Percentiles rank a stretch among this genome's conserved stretches.
Conservation (phyloP, 148 eudicot species). For the Vaccinium myrtillus region DNA sequence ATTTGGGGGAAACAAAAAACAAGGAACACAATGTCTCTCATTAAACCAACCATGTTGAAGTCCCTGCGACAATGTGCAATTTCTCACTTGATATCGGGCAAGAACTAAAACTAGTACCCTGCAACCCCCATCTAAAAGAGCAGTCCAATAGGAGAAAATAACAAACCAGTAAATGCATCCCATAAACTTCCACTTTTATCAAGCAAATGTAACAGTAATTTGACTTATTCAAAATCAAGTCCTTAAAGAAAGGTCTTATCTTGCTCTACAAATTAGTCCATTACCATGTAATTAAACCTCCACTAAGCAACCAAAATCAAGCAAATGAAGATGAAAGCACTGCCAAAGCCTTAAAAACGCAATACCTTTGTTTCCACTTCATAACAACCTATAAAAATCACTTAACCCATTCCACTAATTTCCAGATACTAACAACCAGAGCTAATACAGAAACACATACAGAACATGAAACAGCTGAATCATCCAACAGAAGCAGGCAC, state of each 20-base stretch:
- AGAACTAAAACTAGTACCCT: not conserved
- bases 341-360: not conserved
- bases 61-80: not conserved
- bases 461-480: not conserved
- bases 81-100: not conserved
- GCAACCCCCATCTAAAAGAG: not conserved
- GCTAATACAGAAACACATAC: not conserved
- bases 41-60: not conserved
- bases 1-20: not conserved
- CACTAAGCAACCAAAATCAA: not conserved
- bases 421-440: not conserved
- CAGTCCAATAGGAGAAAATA: constrained; percentile 4
- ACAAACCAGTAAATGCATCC: not conserved
- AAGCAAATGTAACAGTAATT: not conserved
- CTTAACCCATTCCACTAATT: not conserved
- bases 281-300: not conserved
- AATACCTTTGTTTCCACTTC: not conserved
- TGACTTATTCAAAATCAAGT: not conserved
- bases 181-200: not conserved
- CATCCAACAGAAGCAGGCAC: not conserved
- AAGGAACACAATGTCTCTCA: not conserved
- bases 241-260: not conserved
- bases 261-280: not conserved
- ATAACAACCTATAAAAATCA: not conserved
- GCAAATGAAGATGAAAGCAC: not conserved